Evolutionary conservation across 805 yeast genomes (phyloP).

Genomic region (Lipomyces yamadae): DNA sequence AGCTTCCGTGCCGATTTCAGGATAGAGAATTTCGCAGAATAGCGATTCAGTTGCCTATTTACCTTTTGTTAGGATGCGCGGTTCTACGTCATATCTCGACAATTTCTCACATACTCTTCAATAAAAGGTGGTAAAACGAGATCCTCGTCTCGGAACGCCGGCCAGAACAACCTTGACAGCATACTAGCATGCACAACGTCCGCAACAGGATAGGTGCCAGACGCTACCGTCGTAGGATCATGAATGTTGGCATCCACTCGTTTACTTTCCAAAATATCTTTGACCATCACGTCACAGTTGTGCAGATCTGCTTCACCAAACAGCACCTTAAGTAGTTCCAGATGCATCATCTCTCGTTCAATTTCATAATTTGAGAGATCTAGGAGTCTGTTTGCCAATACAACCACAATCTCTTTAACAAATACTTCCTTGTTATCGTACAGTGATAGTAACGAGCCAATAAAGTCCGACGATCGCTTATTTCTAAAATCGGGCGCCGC

Average conservation of each 20-base stretch:
- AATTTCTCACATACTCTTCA: slow-evolving; percentile 38
- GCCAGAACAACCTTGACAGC: slow-evolving; percentile 85
- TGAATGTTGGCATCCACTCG: slow-evolving; percentile 51
- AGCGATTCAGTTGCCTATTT: slow-evolving; percentile 49
- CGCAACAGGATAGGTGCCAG: slow-evolving; percentile 33
- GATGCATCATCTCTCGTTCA: slow-evolving; percentile 44
- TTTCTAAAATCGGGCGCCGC: slow-evolving; percentile 77
- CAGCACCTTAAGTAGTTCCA: slow-evolving; percentile 62
- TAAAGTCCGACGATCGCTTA: slow-evolving; percentile 56
- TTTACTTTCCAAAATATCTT: slow-evolving; percentile 67
- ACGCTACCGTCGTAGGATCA: slow-evolving; percentile 4
- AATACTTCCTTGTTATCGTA: slow-evolving; percentile 72
- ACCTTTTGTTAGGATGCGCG: background rate
- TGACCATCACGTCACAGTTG: slow-evolving; percentile 81
- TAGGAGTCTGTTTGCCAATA: slow-evolving; percentile 64
- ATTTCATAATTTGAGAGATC: slow-evolving; percentile 43
- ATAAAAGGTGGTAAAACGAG: slow-evolving; percentile 58
- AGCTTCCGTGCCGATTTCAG: slow-evolving; percentile 64
- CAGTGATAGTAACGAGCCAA: slow-evolving; percentile 72
- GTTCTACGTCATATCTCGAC: background rate
- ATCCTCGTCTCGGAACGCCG: slow-evolving; percentile 53
- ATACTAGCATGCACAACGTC: slow-evolving; percentile 58
- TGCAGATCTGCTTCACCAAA: slow-evolving; percentile 71
- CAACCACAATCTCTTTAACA: slow-evolving; percentile 63
- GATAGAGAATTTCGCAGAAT: slow-evolving; percentile 51